Base-by-base conservation (phyloP, 2,329 filamentous ascomycete genomes). In the Aureobasidium sp. region DNA sequence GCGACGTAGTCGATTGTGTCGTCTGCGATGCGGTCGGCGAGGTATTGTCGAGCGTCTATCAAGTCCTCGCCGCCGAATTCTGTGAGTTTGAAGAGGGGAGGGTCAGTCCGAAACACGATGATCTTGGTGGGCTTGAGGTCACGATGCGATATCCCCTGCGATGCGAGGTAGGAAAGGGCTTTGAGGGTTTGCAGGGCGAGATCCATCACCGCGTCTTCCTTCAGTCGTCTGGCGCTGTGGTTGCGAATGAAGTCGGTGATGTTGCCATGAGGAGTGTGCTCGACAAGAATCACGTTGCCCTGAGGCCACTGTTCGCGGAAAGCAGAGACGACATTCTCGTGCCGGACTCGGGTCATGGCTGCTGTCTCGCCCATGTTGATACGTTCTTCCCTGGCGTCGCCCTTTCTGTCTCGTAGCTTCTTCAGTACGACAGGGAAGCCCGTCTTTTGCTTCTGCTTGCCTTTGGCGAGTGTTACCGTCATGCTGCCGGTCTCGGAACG, bases 301-400 rank as follows among this genome's bases (percentile, higher is more conserved):
- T 50, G 57, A 11, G 45, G 45, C 57, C 57, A 60, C 17, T 24
- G 33, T 15, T 60, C 45, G 31, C 57, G 57, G 12, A 60, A 45
- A 11, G 57, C 57, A 17, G 57, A 60, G n/a, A 60, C 47, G 24
- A 60, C 31, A n/a, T 60, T 60, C 27, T 60, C 57, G 47, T 60
- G 57, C 7, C 57, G 45, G 27, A 60, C 45, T 19, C 45, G 47
- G 5, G 47, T 60, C 47, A 60, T 60, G 35, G 47, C 57, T 6
- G 57, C 57, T 11, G 47, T 60, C 27, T 60, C 57, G 57, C 57
- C 47, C 15, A 52, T 42, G 57, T 60, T 60, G n/a, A 60, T 33
- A 3, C 45, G 45, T 5, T 33, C 24, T 52, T 50, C 57, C 11
- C 45, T 48, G 15, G 45, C 57, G 9, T 60, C 57, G 47, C 57